A percentile compares a stretch with the other conserved stretches of the same genome.
Conservation (phyloP, 352 stramenopile genomes). For the Phytophthora fragariaefolia region DNA sequence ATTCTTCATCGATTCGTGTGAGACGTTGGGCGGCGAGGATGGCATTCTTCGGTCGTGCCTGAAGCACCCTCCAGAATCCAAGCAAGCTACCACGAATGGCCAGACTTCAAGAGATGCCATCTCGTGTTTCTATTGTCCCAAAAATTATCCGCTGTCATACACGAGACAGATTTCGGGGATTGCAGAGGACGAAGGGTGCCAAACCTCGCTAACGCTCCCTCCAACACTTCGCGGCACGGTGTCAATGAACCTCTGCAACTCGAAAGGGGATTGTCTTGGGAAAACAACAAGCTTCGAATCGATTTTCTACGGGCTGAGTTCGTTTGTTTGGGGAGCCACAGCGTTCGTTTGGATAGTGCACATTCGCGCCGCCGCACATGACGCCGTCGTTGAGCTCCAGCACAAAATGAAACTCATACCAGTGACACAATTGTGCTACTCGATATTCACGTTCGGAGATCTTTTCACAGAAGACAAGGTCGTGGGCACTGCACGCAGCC, state of each 20-base stretch:
- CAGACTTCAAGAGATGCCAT: not conserved
- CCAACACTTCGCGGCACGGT: slow-evolving; percentile 47
- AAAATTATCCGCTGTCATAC: slow-evolving; percentile 35
- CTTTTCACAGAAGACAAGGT: slow-evolving; percentile 42
- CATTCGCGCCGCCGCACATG: slow-evolving; percentile 47
- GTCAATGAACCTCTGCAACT: slow-evolving; percentile 62
- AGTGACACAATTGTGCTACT: slow-evolving; percentile 43
- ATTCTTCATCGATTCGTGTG: slow-evolving; percentile 64
- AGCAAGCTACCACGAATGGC: not conserved
- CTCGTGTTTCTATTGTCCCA: slow-evolving; percentile 57
- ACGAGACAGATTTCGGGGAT: slow-evolving; percentile 20
- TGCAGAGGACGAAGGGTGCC: slow-evolving; percentile 29
- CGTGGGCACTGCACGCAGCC: slow-evolving; percentile 42
- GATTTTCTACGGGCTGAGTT: slow-evolving; percentile 43
- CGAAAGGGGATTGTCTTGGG: slow-evolving; percentile 45
- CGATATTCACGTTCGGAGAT: slow-evolving; percentile 34
- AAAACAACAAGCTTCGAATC: slow-evolving; percentile 23
- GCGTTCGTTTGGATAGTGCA: slow-evolving; percentile 60
- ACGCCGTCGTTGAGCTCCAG: slow-evolving; percentile 59
- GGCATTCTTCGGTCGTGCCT: slow-evolving; percentile 65
- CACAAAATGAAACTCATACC: slow-evolving; percentile 62
- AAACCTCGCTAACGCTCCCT: slow-evolving; percentile 27
- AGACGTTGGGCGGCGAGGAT: slow-evolving; percentile 48
- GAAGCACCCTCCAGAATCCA: slow-evolving; percentile 15
- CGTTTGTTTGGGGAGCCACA: slow-evolving; percentile 41